Evolutionary conservation across 1,284 basidiomycete species (phyloP).

Genomic region (Anthracocystis walkeri): DNA sequence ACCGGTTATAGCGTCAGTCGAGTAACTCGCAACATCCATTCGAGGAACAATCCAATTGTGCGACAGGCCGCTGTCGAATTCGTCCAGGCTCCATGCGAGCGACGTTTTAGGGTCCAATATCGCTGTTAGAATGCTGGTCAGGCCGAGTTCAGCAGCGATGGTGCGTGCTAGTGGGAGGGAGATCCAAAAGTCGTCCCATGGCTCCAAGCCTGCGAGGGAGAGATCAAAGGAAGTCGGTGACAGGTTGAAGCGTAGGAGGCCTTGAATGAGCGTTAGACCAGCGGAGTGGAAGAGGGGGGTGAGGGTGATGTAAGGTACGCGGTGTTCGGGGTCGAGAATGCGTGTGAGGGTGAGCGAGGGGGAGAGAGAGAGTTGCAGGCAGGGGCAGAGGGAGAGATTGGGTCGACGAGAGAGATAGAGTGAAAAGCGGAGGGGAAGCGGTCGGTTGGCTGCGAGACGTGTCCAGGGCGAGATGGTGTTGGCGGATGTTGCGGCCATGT

Average conservation of each 20-base stretch:
- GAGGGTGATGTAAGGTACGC: constrained; percentile 40
- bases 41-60: constrained; percentile 46
- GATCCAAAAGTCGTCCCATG: constrained; percentile 47
- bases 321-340: constrained; percentile 50
- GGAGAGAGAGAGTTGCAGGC: constrained; percentile 14
- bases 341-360: constrained; percentile 18
- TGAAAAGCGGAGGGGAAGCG: constrained; percentile 24
- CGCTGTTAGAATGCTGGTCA: constrained; percentile 1
- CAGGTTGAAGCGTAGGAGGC: constrained; percentile 27
- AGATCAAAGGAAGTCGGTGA: constrained; percentile 18
- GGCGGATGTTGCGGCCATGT: background rate
- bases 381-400: constrained; percentile 35
- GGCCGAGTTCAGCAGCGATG: constrained; percentile 13
- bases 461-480: constrained; percentile 22
- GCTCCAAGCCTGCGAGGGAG: constrained; percentile 41
- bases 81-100: constrained; percentile 40
- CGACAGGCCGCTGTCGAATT: constrained; percentile 16
- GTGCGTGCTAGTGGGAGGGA: constrained; percentile 22
- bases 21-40: constrained; percentile 24
- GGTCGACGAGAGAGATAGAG: constrained; percentile 34
- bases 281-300: constrained; percentile 21
- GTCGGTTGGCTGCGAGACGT: constrained; percentile 15
- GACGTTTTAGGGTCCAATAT: constrained; percentile 18
- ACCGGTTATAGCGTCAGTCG: constrained; percentile 32
- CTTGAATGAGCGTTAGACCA: constrained; percentile 27